These are phyloP conservation scores for Penicillium sumatraense DNA, from an alignment of 2,329 filamentous ascomycete species.

Conservation along the genomic window DNA sequence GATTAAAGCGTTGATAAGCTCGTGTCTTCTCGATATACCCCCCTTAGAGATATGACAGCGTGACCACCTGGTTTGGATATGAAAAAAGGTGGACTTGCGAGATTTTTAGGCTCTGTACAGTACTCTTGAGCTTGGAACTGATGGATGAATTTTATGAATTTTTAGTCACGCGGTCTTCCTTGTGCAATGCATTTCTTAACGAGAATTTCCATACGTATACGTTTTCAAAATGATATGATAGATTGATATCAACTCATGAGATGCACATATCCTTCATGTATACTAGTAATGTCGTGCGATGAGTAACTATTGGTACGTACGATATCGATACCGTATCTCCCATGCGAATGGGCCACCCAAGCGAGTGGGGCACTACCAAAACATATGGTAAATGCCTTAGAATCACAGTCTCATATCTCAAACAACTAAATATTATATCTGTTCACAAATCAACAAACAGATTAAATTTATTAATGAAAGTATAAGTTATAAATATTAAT, in stretches of 20 bases:
- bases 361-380: too few relatives aligned
- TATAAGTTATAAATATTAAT: too few relatives aligned
- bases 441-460: too few relatives aligned
- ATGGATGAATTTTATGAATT: constrained; percentile 14
- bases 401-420: too few relatives aligned
- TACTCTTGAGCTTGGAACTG: constrained; percentile 24
- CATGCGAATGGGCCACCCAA: too few relatives aligned
- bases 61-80: constrained; percentile 10
- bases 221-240: not conserved
- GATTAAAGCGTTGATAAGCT: constrained; percentile 6
- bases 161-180: not conserved
- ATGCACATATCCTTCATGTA: too few relatives aligned
- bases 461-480: too few relatives aligned
- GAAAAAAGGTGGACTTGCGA: constrained; percentile 19
- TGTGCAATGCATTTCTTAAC: not conserved
- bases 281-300: too few relatives aligned
- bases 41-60: constrained; percentile 1
- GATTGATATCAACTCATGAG: not conserved
- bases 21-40: constrained; percentile 17
- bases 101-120: constrained; percentile 26
- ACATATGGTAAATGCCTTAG: too few relatives aligned
- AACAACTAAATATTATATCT: too few relatives aligned
- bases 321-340: too few relatives aligned
- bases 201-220: not conserved
- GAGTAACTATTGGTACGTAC: too few relatives aligned